Evolutionary conservation across 2,329 filamentous ascomycete species (phyloP), one percentile per base, ranked within the genome.

Genomic region (Apiospora hydei): DNA sequence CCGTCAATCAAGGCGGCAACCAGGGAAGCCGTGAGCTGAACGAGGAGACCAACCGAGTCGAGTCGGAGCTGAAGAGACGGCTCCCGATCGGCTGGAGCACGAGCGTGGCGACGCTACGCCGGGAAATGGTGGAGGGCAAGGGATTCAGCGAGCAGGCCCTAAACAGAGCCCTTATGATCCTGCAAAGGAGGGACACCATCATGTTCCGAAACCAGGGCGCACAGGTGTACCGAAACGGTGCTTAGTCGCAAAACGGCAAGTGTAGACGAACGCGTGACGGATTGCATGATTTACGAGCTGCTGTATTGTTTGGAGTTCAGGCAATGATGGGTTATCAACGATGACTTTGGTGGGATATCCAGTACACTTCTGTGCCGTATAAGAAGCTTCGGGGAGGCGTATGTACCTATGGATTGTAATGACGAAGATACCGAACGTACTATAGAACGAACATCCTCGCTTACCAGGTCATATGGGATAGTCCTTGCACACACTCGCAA

Each of bases 21-120:
- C 90, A 93, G 77, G 94, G 94, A 49, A 95, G 92, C 79, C 92
- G 94, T 74, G 96, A 98, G 83, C 86, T 98, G 71, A 96, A 97
- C 83, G 94, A 98, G 69, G 96, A 98, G 81, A 93, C 94, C 7
- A 88, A 88, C 76, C 94, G 94, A 77, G 90, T 98, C 6, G 96
- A 98, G 83, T 91, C 94, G 21, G 96, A 98, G 85, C 86, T 99
- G 69, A 92, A 94, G 83, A 89, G 94, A 72, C 89, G 96, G 38
- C 85, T 99, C 77, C 95, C 96, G 0, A 96, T 99, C 76, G 96
- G 96, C 26, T 99, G 96, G 94, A 96, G 93, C 79, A 98, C 96
- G 1, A 97, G 93, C 78, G 83, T 98, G 72, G 93, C 94, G 0
- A 97, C 94, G 1, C 84, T 99, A 75, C 90, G 93, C 74, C 89